Evolutionary conservation across 352 stramenopile species (phyloP), one percentile per base, ranked within the genome.

Genomic region (Bremia lactucae): DNA sequence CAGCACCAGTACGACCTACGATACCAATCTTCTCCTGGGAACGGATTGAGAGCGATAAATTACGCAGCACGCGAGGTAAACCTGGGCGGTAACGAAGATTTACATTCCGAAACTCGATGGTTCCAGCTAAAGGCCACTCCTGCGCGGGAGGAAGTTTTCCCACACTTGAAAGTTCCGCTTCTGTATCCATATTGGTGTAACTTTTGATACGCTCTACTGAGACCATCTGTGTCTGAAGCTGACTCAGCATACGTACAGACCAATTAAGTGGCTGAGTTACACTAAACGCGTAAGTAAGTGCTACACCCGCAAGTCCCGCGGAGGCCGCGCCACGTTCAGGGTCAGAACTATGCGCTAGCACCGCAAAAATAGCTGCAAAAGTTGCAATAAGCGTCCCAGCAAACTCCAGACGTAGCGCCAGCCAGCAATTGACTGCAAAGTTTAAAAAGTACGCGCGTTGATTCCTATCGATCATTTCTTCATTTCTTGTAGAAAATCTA

Each of bases 131-230:
- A 1, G 92, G 92, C 94, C 92, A 97, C 20, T 75, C 64, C 9
- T 58, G 37, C 36, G 38, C 46, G 19, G 62, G 53, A 73, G 80
- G 37, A 18, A 68, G 68, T 14, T 75, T 72, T 44, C 89, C 75
- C 2, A 98, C 94, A 35, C 84, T 97, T 0, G 75, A 68, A 13
- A 98, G 72, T 14, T 87, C 94, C 36, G 68, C 69, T 34, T 87
- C 73, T 5, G 38, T 71, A 18, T 62, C 50, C 59, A 87, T 77
- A 25, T 71, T 51, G 2, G 62, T 72, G 63, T 83, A 89, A 19
- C 65, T 74, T 49, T 81, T 65, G 29, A 90, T 78, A 44, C 77
- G 77, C 40, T 87, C 77, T 3, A 87, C 72, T 15, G 69, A 82
- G 7, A 84, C 59, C 74, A 87, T 87, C 20, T 86, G 70, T 14